Base-by-base conservation (phyloP, 768 basidiomycete genomes). In the Leucogyrophana mollusca region DNA sequence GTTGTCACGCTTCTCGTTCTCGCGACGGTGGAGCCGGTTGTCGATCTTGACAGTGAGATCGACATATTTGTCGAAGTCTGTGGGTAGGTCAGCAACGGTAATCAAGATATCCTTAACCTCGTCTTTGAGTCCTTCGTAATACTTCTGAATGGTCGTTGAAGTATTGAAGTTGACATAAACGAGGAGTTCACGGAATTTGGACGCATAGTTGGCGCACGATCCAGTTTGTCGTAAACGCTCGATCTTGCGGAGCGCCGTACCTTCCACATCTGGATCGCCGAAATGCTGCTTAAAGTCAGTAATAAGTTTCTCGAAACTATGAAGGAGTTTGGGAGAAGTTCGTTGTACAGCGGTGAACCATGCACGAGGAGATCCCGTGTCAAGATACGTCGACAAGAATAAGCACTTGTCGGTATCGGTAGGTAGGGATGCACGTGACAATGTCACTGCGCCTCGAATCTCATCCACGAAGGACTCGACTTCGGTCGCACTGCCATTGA, bases 121-220 rank as follows among this genome's bases (percentile, higher is more conserved):
- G 4, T 53, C 46, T 46, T 70, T 68, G 30, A 69, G 52, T 3
- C 63, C 55, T 2, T 57, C 46, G 16, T 59, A 57, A 50, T 62
- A 69, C 38, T 54, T 40, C 16, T 62, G 55, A 23, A 70, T 69
- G 30, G 61, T 64, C 18, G 60, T 68, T 22, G 59, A n/a, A n/a
- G n/a, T n/a, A n/a, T n/a, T n/a, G n/a, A n/a, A n/a, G n/a, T n/a
- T n/a, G n/a, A n/a, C n/a, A 46, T 67, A 53, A 23, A 37, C 46
- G 20, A 57, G 40, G 21, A 58, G 44, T 36, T 70, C 61, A 30
- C 47, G 39, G 51, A 63, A 69, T 18, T 47, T 52, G 21, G 57
- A 49, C 32, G 57, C 51, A 45, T 64, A 71, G 14, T 47, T 48
- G 33, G 61, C 52, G 22, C 53, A 52, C 0, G 66, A 62, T 4